Conservation (phyloP, 495 filamentous ascomycete genomes). For the Penicillium soppii region DNA sequence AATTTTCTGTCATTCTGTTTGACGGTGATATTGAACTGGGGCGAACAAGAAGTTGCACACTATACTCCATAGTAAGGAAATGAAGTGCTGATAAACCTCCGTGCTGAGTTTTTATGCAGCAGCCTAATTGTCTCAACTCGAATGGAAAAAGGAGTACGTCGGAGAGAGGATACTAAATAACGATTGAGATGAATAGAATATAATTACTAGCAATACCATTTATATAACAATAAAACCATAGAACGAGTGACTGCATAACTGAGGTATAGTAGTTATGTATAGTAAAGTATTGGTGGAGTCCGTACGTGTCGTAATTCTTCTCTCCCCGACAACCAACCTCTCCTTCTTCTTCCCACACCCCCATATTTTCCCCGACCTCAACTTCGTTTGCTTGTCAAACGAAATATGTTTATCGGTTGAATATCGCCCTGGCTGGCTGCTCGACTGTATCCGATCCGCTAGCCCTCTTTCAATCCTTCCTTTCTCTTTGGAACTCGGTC, state of each 20-base stretch:
- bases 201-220: no score
- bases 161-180: neutral
- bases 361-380: constrained; percentile 7
- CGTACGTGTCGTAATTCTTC: constrained; percentile 22
- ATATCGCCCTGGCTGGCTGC: constrained; percentile 5
- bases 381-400: neutral
- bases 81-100: neutral
- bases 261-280: no score
- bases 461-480: neutral
- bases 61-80: neutral
- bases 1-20: neutral
- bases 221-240: no score
- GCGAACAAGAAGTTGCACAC: no score
- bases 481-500: constrained; percentile 17
- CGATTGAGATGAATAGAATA: neutral
- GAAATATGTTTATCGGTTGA: constrained; percentile 21
- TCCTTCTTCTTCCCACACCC: neutral
- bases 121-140: constrained; percentile 1
- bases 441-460: constrained; percentile 6
- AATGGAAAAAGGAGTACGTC: no score
- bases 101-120: constrained; percentile 6
- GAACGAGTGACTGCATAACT: no score
- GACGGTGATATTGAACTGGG: no score
- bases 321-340: constrained; percentile 18
- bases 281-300: constrained; percentile 14